Evolutionary conservation across 257 asterid genomes (phyloP), one percentile per base, ranked within the genome.

Genomic region (Thymus mandschuricus): DNA sequence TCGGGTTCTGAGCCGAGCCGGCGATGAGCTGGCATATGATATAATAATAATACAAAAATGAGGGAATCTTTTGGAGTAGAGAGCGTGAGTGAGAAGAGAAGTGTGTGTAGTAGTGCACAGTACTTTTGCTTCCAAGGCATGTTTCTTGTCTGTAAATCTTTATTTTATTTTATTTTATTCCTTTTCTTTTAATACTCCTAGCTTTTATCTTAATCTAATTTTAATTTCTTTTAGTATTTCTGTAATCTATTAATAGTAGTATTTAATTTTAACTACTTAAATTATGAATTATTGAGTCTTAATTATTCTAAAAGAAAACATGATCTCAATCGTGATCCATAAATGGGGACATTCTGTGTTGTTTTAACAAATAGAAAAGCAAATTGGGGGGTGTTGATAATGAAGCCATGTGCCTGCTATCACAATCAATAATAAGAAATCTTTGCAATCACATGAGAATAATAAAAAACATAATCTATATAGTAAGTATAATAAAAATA

Each of bases 1-100:
- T 91, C 49, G 94, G 96, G 27, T 88, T 80, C 84, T 88, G 90
- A 86, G 79, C 85, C 45, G 69, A 74, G 81, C 81, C 41, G 68
- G 30, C 2, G 78, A 73, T 45, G 78, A 73, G 84, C 80, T 76
- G 83, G 80, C 80, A 75, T 66, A 11, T 35, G 68, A 72, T 66
- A n/a, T 35, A 68, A 60, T 60, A 56, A 71, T 28, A 38, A 38
- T 4, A 4, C 6, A 8, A 10, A 8, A 21, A 41, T 21, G 71
- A 21, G 74, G 68, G 68, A 75, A 66, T 75, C 69, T 66, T 79
- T 71, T 72, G 51, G 64, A 63, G 71, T 72, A 75, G 64, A 50
- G 83, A 65, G 72, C 69, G 50, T 58, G 76, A 51, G 64, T 41
- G 69, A 55, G 55, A 62, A 64, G 21, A 21, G 21, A 21, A 21